These are phyloP conservation scores for Zymoseptoria crescenta DNA, from an alignment of 2,329 filamentous ascomycete species.

Conservation along the genomic window DNA sequence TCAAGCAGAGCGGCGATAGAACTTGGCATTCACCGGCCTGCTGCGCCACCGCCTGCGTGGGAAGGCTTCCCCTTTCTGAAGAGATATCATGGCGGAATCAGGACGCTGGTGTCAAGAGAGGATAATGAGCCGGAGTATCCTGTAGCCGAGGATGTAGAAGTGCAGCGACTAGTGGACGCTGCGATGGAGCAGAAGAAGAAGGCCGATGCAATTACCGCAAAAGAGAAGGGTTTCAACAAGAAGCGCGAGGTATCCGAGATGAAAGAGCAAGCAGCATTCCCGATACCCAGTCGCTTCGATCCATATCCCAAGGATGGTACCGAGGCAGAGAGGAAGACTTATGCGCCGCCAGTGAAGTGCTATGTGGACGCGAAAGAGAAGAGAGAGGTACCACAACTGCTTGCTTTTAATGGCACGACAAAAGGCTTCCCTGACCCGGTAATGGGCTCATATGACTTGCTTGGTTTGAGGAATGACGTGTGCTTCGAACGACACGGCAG, in stretches of 20 bases:
- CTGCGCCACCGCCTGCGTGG: conserved; percentile 66
- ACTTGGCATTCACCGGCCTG: conserved; percentile 44
- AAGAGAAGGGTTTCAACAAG: conserved; percentile 26
- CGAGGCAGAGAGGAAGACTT: conserved; percentile 32
- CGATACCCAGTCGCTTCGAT: conserved; percentile 43
- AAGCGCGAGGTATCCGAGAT: conserved; percentile 16
- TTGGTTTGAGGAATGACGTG: conserved; percentile 72
- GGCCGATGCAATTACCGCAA: conserved; percentile 32
- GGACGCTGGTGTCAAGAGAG: conserved; percentile 56
- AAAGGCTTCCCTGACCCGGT: conserved; percentile 76
- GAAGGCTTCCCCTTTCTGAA: conserved; percentile 78
- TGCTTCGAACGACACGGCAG: conserved; percentile 91
- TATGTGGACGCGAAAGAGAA: conserved; percentile 64
- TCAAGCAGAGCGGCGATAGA: conserved; percentile 45
- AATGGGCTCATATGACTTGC: conserved; percentile 75
- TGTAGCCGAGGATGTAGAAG: conserved; percentile 51
- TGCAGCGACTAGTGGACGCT: conserved; percentile 32
- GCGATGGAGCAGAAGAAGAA: conserved; percentile 30
- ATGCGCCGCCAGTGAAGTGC: conserved; percentile 61
- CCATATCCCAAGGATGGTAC: conserved; percentile 62
- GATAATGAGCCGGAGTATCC: conserved; percentile 79
- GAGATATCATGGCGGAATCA: conserved; percentile 83
- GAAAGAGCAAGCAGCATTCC: conserved; percentile 10
- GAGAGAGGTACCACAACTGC: conserved; percentile 60
- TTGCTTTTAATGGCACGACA: conserved; percentile 69